Base-by-base conservation (phyloP, 371 early-diverging fungal species). In the Apophysomyces ossiformis region DNA sequence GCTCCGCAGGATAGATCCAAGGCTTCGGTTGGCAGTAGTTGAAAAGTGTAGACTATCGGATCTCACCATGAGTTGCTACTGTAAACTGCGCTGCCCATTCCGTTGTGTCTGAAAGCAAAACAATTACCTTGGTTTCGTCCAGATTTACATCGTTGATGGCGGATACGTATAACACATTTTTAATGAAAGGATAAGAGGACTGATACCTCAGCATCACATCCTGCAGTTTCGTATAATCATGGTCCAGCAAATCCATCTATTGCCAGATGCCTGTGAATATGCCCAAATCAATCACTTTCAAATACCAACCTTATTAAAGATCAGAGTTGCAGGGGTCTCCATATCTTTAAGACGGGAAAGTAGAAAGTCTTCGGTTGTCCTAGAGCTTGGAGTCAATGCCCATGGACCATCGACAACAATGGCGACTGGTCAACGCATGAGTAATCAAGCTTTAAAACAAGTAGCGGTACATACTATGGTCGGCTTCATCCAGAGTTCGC, bases 401-500 rank as follows among this genome's bases (percentile, higher is more conserved):
- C 85, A 83, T 38, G 65, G 68, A 5, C 86, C 87, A 68, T 92
- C 92, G 57, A 92, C 79, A 39, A 92, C 72, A 6, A 92, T 68
- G 12, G 92, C 44, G 5, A 86, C 84, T 84, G 7, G 7, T 9
- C 18, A 8, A 18, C 5, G 5, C 32, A 21, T 63, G 4, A 38
- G 16, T 13, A 43, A 32, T 38, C 35, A 13, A 36, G 12, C 18
- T 43, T 6, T 5, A 38, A 18, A 43, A 4, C 4, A 21, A 56
- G n/a, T 58, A 16, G 15, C 8, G 0, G 39, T n/a, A 63, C 38
- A 46, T 75, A 83, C 84, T 66, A 60, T 89, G 82, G 70, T 90
- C 87, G 16, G 90, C 91, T 65, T 90, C 91, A 58, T 83, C 79
- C 57, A 93, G 73, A 35, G 92, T 80, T 61, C 85, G 79, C 92